Conservation (phyloP, 768 basidiomycete genomes). For the Lactarius trivialis region DNA sequence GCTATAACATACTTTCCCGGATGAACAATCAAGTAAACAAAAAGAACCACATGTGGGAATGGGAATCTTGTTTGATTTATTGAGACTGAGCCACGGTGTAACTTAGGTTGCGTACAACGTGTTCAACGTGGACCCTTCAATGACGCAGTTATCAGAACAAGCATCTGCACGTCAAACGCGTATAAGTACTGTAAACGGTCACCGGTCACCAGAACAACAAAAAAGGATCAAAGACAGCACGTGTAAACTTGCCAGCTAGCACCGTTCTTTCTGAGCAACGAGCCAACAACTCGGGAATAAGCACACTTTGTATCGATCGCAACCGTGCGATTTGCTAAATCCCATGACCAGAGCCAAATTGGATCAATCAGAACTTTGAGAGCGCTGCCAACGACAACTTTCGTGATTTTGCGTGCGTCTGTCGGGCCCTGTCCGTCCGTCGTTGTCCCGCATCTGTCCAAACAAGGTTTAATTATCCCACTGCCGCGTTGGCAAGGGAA, state of each 20-base stretch:
- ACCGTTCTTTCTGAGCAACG: background rate
- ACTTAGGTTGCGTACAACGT: no score
- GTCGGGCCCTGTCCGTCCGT: background rate
- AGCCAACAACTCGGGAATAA: background rate
- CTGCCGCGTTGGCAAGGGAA: constrained; percentile 17
- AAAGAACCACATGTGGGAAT: background rate
- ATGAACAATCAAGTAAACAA: no score
- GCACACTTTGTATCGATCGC: background rate
- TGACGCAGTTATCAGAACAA: background rate
- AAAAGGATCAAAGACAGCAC: background rate
- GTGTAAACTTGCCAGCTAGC: background rate
- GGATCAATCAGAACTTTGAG: background rate
- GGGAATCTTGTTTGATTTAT: background rate
- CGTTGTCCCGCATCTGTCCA: background rate
- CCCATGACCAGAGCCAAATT: background rate
- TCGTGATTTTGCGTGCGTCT: background rate
- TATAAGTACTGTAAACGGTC: background rate
- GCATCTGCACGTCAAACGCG: background rate
- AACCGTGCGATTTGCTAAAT: background rate
- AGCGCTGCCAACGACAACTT: background rate
- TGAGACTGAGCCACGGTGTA: background rate
- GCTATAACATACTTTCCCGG: no score
- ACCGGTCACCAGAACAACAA: background rate
- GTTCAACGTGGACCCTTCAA: background rate
- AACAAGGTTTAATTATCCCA: constrained; percentile 17